Evolutionary conservation across 106 monocot genomes (phyloP).

Genomic region (Triglochin maritima): DNA sequence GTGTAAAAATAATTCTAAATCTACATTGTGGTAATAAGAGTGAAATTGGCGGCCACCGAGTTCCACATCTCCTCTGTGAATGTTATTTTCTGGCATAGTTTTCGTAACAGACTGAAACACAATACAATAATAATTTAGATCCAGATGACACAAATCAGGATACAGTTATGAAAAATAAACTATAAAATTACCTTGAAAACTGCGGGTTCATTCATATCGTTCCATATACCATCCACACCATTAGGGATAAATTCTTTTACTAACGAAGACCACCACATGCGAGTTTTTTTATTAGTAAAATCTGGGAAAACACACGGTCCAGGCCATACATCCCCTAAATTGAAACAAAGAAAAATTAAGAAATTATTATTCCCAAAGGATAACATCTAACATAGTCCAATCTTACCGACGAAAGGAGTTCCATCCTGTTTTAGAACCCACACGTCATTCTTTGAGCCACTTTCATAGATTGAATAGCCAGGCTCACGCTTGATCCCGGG

Average conservation of each 20-base stretch:
- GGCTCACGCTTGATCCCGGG: constrained; percentile 91
- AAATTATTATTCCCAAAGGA: not conserved
- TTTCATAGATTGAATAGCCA: constrained; percentile 89
- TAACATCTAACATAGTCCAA: not conserved
- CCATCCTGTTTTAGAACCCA: constrained; percentile 73
- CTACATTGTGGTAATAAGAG: constrained; percentile 93
- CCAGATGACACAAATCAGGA: too few species aligned
- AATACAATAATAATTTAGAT: not conserved
- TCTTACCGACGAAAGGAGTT: constrained; percentile 70
- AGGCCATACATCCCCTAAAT: constrained; percentile 83
- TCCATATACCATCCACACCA: constrained; percentile 99
- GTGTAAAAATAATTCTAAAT: not conserved
- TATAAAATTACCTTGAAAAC: constrained; percentile 61
- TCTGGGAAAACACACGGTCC: constrained; percentile 98
- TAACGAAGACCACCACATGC: constrained; percentile 86
- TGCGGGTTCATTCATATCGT: constrained; percentile 99
- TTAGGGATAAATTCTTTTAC: constrained; percentile 74
- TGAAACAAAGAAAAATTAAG: not conserved
- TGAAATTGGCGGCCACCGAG: constrained; percentile 79
- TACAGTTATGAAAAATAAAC: too few species aligned
- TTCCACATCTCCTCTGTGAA: constrained; percentile 79
- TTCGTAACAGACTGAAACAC: constrained; percentile 71
- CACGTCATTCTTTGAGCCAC: constrained; percentile 62
- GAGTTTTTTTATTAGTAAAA: constrained; percentile 57
- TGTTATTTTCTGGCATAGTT: constrained; percentile 93